Evolutionary conservation across 139 green algal species (phyloP).

Genomic region (Chloropicon primus): DNA sequence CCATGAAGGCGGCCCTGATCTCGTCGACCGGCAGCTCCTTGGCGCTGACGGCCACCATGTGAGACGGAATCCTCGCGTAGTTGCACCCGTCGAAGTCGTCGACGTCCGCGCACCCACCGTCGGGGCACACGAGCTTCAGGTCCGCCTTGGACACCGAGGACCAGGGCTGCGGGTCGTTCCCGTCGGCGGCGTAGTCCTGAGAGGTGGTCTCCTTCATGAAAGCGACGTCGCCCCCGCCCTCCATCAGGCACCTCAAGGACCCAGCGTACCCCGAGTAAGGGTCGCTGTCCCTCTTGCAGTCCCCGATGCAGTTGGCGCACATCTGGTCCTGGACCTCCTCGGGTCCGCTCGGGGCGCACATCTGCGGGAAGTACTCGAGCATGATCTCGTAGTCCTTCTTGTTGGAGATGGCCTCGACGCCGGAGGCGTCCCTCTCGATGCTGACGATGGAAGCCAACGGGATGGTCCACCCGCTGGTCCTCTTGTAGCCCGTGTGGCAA

Average conservation of each 20-base stretch:
- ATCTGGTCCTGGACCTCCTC: background rate
- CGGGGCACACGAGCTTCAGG: background rate
- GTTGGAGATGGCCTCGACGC: background rate
- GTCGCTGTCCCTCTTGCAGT: constrained; percentile 13
- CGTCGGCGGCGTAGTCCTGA: constrained; percentile 1
- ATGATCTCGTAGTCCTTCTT: constrained; percentile 2
- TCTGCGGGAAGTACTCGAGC: background rate
- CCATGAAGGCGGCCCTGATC: background rate
- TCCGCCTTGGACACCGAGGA: background rate
- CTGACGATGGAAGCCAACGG: constrained; percentile 14
- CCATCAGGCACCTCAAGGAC: constrained; percentile 30
- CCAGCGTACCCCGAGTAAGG: constrained; percentile 27
- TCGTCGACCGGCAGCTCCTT: background rate
- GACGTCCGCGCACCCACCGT: background rate
- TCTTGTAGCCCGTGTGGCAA: constrained; percentile 32
- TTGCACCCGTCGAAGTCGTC: background rate
- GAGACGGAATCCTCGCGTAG: background rate
- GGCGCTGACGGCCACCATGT: background rate
- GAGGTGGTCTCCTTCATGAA: constrained; percentile 29
- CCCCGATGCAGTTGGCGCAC: constrained; percentile 1
- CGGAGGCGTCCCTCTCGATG: background rate
- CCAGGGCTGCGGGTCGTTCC: background rate
- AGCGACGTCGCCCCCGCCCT: constrained; percentile 31
- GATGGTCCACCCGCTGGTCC: constrained; percentile 22
- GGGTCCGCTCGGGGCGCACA: background rate